Conservation (phyloP, 208 protist species). For the Crithidia expoeki region DNA sequence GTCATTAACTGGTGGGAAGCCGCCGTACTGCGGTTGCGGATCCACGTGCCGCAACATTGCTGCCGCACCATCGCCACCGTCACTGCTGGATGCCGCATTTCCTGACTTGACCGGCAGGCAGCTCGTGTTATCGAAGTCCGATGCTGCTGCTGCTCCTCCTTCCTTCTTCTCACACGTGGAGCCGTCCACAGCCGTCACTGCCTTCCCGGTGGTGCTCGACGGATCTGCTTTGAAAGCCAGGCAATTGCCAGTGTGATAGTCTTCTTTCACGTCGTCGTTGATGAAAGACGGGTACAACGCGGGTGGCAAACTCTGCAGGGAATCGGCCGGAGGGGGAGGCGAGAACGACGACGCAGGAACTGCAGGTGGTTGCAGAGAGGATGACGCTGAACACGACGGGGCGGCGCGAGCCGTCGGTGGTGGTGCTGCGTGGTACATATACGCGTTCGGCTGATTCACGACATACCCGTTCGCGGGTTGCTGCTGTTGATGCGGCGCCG, state of each 20-base stretch:
- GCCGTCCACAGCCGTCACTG: neutral
- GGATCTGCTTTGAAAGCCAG: constrained; percentile 6
- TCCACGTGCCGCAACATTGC: neutral
- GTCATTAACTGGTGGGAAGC: neutral
- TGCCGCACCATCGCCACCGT: neutral
- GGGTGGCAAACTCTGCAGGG: neutral
- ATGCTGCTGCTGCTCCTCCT: neutral
- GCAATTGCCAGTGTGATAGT: neutral
- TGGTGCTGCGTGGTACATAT: constrained; percentile 21
- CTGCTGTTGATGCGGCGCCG: constrained; percentile 16
- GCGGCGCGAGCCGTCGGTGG: neutral
- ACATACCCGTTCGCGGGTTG: constrained; percentile 7
- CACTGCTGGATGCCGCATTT: neutral
- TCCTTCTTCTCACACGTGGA: neutral
- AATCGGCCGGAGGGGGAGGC: neutral
- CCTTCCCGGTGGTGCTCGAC: neutral
- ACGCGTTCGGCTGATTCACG: constrained; percentile 2
- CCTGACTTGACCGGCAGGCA: neutral
- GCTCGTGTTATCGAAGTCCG: neutral
- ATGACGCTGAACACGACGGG: neutral
- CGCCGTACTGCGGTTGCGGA: constrained; percentile 8
- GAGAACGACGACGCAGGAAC: neutral
- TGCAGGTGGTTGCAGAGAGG: no score
- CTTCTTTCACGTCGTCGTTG: neutral
- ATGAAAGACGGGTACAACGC: constrained; percentile 8